These are phyloP conservation scores for Lodderomyces margitis DNA, from an alignment of 1,139 yeast genomes.

Conservation along the genomic window DNA sequence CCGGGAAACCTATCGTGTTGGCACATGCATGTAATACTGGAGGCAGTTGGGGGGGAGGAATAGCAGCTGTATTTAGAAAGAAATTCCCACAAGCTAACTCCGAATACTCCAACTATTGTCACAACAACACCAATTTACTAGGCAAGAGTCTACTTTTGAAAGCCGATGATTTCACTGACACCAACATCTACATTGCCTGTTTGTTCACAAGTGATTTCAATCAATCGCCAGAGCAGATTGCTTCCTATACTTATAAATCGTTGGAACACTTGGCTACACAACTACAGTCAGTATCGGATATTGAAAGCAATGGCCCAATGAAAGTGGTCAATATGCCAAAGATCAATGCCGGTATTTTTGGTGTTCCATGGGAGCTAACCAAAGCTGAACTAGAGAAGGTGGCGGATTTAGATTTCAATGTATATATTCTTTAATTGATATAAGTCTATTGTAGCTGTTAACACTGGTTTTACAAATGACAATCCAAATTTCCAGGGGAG, in stretches of 20 bases:
- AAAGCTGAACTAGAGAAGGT: constrained; percentile 43
- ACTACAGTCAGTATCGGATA: constrained; percentile 14
- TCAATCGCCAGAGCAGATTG: constrained; percentile 37
- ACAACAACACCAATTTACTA: constrained; percentile 31
- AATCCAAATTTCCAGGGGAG: too few species aligned
- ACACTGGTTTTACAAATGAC: too few species aligned
- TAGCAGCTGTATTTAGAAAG: constrained; percentile 53
- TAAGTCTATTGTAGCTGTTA: too few species aligned
- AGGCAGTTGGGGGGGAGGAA: constrained; percentile 87
- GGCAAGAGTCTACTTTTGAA: constrained; percentile 56
- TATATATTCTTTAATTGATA: constrained; percentile 40
- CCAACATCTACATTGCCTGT: constrained; percentile 47
- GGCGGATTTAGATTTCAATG: constrained; percentile 34
- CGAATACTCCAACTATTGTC: constrained; percentile 50
- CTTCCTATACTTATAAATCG: constrained; percentile 47
- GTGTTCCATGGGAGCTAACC: constrained; percentile 75
- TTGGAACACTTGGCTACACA: constrained; percentile 41
- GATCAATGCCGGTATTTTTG: constrained; percentile 77
- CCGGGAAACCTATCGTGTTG: constrained; percentile 25
- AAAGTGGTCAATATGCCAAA: constrained; percentile 60
- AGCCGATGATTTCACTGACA: constrained; percentile 26
- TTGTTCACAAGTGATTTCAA: constrained; percentile 60
- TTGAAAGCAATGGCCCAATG: constrained; percentile 14
- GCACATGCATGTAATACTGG: constrained; percentile 80
- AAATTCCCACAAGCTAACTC: constrained; percentile 53